Evolutionary conservation across 2,329 filamentous ascomycete genomes (phyloP), one percentile per base, ranked within the genome.

Genomic region (Thermochaetoides dissita): DNA sequence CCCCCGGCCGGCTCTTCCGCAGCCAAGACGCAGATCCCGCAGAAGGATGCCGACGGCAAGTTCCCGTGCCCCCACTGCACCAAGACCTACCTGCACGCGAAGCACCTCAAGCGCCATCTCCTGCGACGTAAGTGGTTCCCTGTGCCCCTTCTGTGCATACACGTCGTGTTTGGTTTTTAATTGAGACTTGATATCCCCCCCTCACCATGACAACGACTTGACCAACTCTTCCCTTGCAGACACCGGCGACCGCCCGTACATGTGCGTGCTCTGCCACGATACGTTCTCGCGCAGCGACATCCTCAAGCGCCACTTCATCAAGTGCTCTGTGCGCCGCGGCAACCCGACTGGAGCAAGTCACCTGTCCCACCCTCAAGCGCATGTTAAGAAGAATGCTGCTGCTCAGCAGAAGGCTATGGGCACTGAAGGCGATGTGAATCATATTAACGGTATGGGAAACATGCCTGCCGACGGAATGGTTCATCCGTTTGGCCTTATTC

Each of bases 241-340:
- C 68, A 96, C 91, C 48, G 91, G 91, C 57, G 89, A 96, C 63
- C 85, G 91, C 52, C 91, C 91, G 44, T 98, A 98, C 68, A 93
- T 93, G 79, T 98, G 91, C 66, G 85, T 94, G 51, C 72, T 98
- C 40, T 98, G 91, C 71, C 87, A 91, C 62, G 91, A 96, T 64
- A 96, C 88, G 31, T 98, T 98, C 65, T 94, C 86, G 38, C 81
- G 91, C 61, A 94, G 87, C 71, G 91, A 98, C 60, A 96, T 98
- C 51, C 69, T 98, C 56, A 98, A 98, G 72, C 85, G 91, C 51
- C 91, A 98, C 67, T 98, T 96, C 66, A 88, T 95, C 64, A 98
- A 98, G 70, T 98, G 91, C 68, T 95, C 91, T 34, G 86, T 95
- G 51, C 81, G 91, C 56, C 81, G 91, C 59, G 91, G 91, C 45